Base-by-base conservation (phyloP, 148 eudicot genomes). In the Amaranthus cruentus region DNA sequence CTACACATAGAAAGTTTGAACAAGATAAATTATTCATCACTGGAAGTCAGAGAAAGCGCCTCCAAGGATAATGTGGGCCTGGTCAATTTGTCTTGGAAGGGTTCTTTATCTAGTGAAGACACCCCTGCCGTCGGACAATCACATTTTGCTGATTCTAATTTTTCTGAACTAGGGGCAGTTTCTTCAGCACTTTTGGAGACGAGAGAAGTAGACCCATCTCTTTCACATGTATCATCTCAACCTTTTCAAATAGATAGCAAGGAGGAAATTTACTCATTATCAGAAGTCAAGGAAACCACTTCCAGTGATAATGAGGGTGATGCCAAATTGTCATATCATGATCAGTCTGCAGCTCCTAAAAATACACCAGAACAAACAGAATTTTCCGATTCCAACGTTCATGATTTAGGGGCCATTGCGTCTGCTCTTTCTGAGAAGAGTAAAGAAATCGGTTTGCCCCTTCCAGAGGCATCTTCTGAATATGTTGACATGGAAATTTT, bases 281-380 rank as follows among this genome's bases (percentile, higher is more conserved):
- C 56, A 68, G 87, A 85, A 78, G 46, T 74, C 48, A 67, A 7
- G 48, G 78, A 82, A 78, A 69, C 74, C 65, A 70, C 62, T 63
- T 15, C 67, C 3, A 73, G 58, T n/a, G 59, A 47, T 69, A 68
- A 61, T 18, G 75, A 75, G 48, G 61, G 71, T 5, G 66, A 62
- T 11, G 28, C 62, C 58, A 53, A 58, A 8, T 75, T 74, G 48
- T 80, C 76, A 65, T 68, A 8, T 47, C 61, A 52, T 18, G 83
- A 79, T 68, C 74, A 18, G 50, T 71, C 70, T 59, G 73, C 78
- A 51, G 55, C 71, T 75, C 74, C 76, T 76, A 81, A 77, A 56
- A 86, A 81, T 79, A 66, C 79, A 57, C 60, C 79, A 49, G 62
- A 81, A 46, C 54, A 76, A 66, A n/a, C 64, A 74, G 74, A 80